Evolutionary conservation across 2,329 filamentous ascomycete species (phyloP).

Genomic region (Cryphonectria parasitica): DNA sequence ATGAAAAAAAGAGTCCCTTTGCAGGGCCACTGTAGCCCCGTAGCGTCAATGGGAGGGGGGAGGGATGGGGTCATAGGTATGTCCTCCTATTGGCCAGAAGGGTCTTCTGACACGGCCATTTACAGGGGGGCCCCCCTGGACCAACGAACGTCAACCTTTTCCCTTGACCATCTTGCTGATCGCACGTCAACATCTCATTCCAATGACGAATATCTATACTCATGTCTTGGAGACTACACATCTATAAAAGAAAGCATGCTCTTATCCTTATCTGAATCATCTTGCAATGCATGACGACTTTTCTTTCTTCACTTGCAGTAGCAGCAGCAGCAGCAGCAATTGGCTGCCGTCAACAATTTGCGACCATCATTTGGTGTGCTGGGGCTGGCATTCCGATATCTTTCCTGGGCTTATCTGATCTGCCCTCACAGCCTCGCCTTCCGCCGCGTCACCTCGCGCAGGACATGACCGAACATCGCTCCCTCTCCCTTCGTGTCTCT

Average conservation of each 20-base stretch:
- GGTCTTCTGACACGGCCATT: not conserved
- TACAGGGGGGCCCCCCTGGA: not conserved
- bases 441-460: not conserved
- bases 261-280: not conserved
- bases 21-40: constrained; percentile 11
- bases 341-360: not conserved
- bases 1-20: not conserved
- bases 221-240: not conserved
- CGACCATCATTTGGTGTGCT: not conserved
- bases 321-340: not conserved
- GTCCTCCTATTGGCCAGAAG: not conserved
- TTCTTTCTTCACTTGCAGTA: too few relatives aligned
- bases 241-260: not conserved
- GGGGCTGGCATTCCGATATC: not conserved
- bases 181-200: not conserved
- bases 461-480: not conserved
- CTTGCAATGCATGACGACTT: not conserved
- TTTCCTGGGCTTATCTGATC: not conserved
- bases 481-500: not conserved
- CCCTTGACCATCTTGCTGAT: not conserved
- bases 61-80: not conserved
- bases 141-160: not conserved
- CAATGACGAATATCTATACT: not conserved
- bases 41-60: not conserved
- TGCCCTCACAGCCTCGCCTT: not conserved